Evolutionary conservation across 441 rosid genomes (phyloP), one percentile per base, ranked within the genome.

Genomic region (Syzygium malaccense): DNA sequence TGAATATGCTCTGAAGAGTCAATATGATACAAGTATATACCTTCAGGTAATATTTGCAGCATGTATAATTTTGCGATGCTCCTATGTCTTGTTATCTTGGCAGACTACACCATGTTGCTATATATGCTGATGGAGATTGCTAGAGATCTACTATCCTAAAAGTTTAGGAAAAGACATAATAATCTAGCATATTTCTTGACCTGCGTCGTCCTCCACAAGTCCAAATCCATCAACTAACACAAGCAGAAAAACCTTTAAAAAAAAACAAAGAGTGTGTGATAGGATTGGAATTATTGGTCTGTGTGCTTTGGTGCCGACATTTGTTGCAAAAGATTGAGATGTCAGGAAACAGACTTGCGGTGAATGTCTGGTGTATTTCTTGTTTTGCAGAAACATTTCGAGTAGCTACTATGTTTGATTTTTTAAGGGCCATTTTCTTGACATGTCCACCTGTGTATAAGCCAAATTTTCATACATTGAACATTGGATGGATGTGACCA

Each of bases 1-100:
- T 89, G 99, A 98, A 91, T 97, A 97, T 92, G 99, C 99, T 89
- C 87, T 98, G 91, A 98, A 98, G 95, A 97, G 99, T 90, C 99
- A 98, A 89, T 98, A 95, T 89, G 99, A 98, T 62, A 98, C 99
- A 51, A 98, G 99, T 91, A 98, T 98, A 83, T 98, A 98, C 90
- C 99, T 98, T 91, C 99, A 98, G 99, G 99, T 98, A 23, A 75
- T 75, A 75, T 33, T 80, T 71, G 53, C 20, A 41, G 23, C 83
- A 6, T 41, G 83, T 75, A 45, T 75, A 6, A 71, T 41, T 75
- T 48, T 75, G 49, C 13, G n/a, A n/a, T 25, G 3, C 83, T 75
- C 83, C 83, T 75, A 13, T 75, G 7, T 41, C 51, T 12, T 14
- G n/a, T 75, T 23, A 41, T 75, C 20, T 41, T 75, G 83, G 83